Percentiles rank a stretch among this genome's conserved stretches.
Evolutionary conservation across 1,284 basidiomycete genomes (phyloP).

Genomic region (Xerocomus amazonicus): DNA sequence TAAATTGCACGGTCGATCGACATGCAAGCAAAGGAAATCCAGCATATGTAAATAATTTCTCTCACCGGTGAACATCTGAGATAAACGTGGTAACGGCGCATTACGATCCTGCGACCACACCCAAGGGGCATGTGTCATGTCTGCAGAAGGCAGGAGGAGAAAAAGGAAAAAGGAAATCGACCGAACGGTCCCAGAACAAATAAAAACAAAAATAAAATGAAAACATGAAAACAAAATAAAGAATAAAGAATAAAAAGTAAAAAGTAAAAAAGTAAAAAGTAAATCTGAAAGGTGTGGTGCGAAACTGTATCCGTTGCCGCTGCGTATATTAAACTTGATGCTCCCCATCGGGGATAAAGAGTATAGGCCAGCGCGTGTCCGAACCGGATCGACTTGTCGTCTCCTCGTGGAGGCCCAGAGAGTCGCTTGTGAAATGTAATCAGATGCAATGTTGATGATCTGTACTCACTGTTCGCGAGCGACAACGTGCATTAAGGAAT

Average conservation of each 20-base stretch:
- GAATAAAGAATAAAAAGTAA: not conserved
- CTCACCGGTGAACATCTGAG: slow-evolving; percentile 26
- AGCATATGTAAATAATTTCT: slow-evolving; percentile 11
- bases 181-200: not conserved
- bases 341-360: slow-evolving; percentile 17
- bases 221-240: slow-evolving; percentile 3
- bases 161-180: slow-evolving; percentile 5
- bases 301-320: slow-evolving; percentile 18
- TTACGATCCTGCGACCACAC: slow-evolving; percentile 27
- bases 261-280: slow-evolving; percentile 1
- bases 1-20: slow-evolving; percentile 29
- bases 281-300: slow-evolving; percentile 9
- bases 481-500: slow-evolving; percentile 6
- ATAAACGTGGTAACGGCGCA: slow-evolving; percentile 32
- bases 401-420: slow-evolving; percentile 6
- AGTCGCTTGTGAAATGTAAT: slow-evolving; percentile 11
- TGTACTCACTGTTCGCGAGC: slow-evolving; percentile 2
- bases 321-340: slow-evolving; percentile 18
- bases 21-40: slow-evolving; percentile 9
- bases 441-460: slow-evolving; percentile 13
- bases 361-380: slow-evolving; percentile 22
- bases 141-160: slow-evolving; percentile 8
- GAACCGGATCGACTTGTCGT: slow-evolving; percentile 19
- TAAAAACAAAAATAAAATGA: not conserved
- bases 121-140: slow-evolving; percentile 23